Evolutionary conservation across 768 basidiomycete genomes (phyloP).

Genomic region (Hygrophorus pudorinus): DNA sequence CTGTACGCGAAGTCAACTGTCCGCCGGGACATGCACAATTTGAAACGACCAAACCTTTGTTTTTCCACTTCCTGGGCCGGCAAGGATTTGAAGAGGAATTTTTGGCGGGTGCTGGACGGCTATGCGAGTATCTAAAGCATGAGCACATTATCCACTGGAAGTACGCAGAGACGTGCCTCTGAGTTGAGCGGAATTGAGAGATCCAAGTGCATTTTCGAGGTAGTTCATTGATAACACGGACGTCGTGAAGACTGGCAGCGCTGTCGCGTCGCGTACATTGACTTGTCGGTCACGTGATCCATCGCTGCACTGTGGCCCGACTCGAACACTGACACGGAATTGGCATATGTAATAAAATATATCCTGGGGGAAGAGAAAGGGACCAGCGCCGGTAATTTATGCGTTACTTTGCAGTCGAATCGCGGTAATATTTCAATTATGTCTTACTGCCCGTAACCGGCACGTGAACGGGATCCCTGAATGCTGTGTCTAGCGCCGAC

Average conservation of each 20-base stretch:
- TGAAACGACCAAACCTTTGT: slow-evolving; percentile 35
- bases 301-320: no score
- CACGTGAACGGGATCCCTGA: no score
- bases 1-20: slow-evolving; percentile 15
- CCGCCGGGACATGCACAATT: background rate
- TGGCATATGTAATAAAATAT: no score
- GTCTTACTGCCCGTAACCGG: no score
- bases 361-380: no score
- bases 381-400: no score
- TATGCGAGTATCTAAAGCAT: slow-evolving; percentile 18
- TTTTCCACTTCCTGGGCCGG: slow-evolving; percentile 71
- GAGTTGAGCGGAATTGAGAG: slow-evolving; percentile 29
- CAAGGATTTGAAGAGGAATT: slow-evolving; percentile 67
- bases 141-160: background rate
- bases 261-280: no score
- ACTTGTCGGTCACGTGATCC: no score
- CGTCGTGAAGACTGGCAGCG: background rate
- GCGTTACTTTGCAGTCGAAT: no score
- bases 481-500: background rate
- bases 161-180: slow-evolving; percentile 19
- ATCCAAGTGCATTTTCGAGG: slow-evolving; percentile 9
- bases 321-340: no score
- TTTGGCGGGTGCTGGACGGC: slow-evolving; percentile 58
- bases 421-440: no score
- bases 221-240: background rate